Evolutionary conservation across 2,329 filamentous ascomycete genomes (phyloP), one percentile per base, ranked within the genome.

Genomic region (Myriosclerotinia curreyana): DNA sequence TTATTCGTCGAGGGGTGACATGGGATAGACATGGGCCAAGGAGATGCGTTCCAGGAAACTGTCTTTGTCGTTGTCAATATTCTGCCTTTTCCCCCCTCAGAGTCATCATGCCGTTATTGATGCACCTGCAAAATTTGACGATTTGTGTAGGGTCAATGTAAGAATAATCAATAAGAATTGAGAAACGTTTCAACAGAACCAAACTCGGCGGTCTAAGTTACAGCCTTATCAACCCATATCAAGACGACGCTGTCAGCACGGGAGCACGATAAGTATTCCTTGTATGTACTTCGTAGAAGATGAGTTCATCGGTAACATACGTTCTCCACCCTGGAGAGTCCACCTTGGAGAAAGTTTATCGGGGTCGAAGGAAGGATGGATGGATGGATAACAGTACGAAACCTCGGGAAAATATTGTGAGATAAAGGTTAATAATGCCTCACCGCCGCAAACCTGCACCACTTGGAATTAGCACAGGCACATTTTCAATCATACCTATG

Each of bases 181-280:
- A 34, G 34, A 38, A 17, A 28, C 28, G n/a, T 42, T 36, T 31
- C n/a, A 48, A 59, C 28, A 25, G 44, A 36, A 48, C 28, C 55
- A 59, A 49, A 59, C 42, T 36, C 15, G 55, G 14, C 42, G 55
- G 55, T 59, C 42, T 25, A 25, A 25, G 17, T 20, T 20, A 48
- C 44, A 59, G 31, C 55, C 55, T 58, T 58, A 46, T 48, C n/a
- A 31, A 58, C 31, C 15, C 42, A 42, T 36, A 48, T 46, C 36
- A 28, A 31, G 22, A 31, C 3, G 22, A 31, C 3, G 53, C 25
- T 55, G 36, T 38, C 4, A 42, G 52, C 52, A 42, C 36, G 36
- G 52, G 52, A 31, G 28, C 28, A 31, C 4, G 34, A 55, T 6
- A 22, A 14, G n/a, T 22, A 38, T 17, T 9, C 22, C 22, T 42